phyloP scores from a whole-genome alignment of 768 basidiomycete genomes.

The Termitomyces sp. region DNA sequence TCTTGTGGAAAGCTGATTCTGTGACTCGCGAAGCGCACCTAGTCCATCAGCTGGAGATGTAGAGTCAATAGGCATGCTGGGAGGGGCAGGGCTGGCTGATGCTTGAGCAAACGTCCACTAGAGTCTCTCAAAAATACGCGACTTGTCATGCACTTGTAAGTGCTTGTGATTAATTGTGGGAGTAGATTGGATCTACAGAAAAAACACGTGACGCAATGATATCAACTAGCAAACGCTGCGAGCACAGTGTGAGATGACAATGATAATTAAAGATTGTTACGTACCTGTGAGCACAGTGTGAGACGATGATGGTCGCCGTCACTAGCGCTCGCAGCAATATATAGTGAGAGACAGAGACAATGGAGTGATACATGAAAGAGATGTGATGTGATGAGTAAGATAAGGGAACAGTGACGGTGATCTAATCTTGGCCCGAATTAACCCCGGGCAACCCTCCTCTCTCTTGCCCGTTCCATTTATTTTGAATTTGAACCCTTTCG shows the following conservation, averaged over 20 bases:
- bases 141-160: not conserved
- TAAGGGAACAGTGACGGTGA: too few relatives aligned
- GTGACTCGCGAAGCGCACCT: not conserved
- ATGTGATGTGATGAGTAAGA: too few relatives aligned
- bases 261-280: not conserved
- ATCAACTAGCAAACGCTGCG: not conserved
- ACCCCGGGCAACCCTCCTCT: too few relatives aligned
- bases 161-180: not conserved
- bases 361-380: not conserved
- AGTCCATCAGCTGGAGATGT: not conserved
- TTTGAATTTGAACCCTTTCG: too few relatives aligned
- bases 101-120: not conserved
- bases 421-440: too few relatives aligned
- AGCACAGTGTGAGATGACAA: not conserved
- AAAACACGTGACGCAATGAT: not conserved
- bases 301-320: not conserved
- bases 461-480: too few relatives aligned
- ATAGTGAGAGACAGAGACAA: not conserved
- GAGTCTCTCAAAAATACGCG: not conserved
- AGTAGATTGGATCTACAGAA: not conserved
- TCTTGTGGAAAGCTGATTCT: not conserved
- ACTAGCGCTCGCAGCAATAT: not conserved
- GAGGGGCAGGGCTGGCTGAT: not conserved
- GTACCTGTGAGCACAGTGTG: not conserved
- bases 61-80: not conserved